These are phyloP conservation scores for Effrenium voratum DNA, from an alignment of 73 alveolate genomes.

Conservation along the genomic window DNA sequence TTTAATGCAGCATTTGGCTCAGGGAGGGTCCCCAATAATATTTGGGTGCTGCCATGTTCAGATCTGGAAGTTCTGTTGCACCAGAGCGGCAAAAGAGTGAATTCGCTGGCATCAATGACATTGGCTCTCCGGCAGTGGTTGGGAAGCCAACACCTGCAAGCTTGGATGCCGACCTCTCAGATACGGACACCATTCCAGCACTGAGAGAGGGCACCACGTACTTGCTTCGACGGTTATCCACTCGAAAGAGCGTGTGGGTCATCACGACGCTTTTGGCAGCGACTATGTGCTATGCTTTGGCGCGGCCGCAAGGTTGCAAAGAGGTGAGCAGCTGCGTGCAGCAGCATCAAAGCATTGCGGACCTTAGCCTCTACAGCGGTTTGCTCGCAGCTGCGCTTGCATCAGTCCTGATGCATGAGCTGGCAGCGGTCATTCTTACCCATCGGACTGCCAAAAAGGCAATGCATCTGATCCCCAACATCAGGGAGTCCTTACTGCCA, in stretches of 20 bases:
- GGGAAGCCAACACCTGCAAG: background rate
- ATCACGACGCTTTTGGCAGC: background rate
- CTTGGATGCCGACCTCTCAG: too few species aligned
- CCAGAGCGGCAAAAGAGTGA: too few species aligned
- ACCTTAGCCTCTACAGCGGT: conserved; percentile 22
- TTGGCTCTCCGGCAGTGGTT: conserved; percentile 3
- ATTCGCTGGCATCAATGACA: too few species aligned
- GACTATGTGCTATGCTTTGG: conserved; percentile 10
- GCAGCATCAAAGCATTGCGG: background rate
- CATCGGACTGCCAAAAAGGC: conserved; percentile 33
- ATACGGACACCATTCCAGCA: too few species aligned
- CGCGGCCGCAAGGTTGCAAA: conserved; percentile 22
- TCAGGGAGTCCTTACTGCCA: conserved; percentile 44
- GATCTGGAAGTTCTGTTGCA: background rate
- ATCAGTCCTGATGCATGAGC: conserved; percentile 47
- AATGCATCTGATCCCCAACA: conserved; percentile 58
- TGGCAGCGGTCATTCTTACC: conserved; percentile 7
- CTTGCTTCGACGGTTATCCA: conserved; percentile 14
- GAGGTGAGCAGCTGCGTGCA: background rate
- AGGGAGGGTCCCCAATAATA: background rate
- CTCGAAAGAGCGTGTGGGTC: conserved; percentile 39
- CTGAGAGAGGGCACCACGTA: background rate
- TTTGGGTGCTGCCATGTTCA: background rate
- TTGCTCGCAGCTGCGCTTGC: conserved; percentile 17
- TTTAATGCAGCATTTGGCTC: background rate